These are phyloP conservation scores for Xylaria sp. DNA, from an alignment of 2,329 filamentous ascomycete species.

Conservation along the genomic window DNA sequence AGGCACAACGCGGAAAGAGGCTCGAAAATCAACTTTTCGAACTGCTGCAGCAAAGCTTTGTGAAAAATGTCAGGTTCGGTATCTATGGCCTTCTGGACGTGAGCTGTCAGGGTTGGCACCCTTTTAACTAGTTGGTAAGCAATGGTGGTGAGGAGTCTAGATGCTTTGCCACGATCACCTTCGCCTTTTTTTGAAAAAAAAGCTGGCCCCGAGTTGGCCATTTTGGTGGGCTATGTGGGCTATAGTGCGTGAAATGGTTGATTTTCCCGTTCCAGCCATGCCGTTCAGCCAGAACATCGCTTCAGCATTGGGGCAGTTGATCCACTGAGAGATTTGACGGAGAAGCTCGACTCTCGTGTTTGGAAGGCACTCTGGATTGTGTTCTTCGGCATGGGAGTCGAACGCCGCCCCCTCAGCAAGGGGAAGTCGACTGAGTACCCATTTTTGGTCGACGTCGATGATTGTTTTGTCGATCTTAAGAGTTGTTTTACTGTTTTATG, in stretches of 20 bases:
- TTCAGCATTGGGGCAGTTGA: constrained; percentile 17
- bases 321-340: constrained; percentile 30
- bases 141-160: constrained; percentile 5
- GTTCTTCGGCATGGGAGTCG: constrained; percentile 33
- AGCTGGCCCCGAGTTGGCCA: constrained; percentile 26
- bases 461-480: not conserved
- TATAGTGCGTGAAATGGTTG: constrained; percentile 35
- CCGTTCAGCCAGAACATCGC: constrained; percentile 36
- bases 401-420: constrained; percentile 26
- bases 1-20: not conserved
- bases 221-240: constrained; percentile 15
- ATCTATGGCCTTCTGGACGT: not conserved
- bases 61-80: not conserved
- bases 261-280: constrained; percentile 38
- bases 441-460: constrained; percentile 21
- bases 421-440: constrained; percentile 18
- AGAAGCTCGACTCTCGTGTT: constrained; percentile 33
- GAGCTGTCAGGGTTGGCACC: not conserved
- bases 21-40: constrained; percentile 1
- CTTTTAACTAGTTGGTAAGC: constrained; percentile 1
- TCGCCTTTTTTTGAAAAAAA: constrained; percentile 39
- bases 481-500: not conserved
- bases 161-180: not conserved
- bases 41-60: not conserved
- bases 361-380: constrained; percentile 29